Evolutionary conservation across 768 basidiomycete genomes (phyloP), one percentile per base, ranked within the genome.

Genomic region (Kwoniella europaea): DNA sequence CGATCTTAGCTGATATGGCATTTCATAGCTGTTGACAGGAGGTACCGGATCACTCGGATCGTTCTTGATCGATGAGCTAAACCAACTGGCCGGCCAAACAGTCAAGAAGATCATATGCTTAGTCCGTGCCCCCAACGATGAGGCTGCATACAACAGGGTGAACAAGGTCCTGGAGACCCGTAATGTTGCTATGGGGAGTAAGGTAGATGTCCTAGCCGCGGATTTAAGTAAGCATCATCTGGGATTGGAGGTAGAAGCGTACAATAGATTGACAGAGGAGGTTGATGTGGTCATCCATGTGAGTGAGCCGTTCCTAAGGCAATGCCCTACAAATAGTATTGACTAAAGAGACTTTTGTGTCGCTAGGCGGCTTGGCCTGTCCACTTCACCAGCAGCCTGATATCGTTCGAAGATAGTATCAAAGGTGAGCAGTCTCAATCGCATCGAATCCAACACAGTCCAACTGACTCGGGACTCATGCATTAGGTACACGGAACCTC

Each of bases 351-450:
- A 35, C 35, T 29, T 20, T 66, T 4, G 24, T 13, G 6, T 50
- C 29, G n/a, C n/a, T 43, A 82, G 80, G 76, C 77, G 9, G 82
- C 82, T 6, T 82, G 82, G 82, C 78, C 82, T 3, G 82, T 82
- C 0, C 80, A 82, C 53, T 82, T 82, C 68, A 75, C 72, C 15
- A 78, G 77, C 59, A 72, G 74, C 22, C 52, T 82, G n/a, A 68
- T 74, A 6, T 81, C 80, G 0, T 82, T 82, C 60, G 79, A 81
- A 56, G 72, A 75, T 20, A 78, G 73, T 54, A 76, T 81, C 67
- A 71, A 71, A 56, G 81, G 83, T 76, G 43, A 68, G 76, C 65
- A 22, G 42, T 35, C 29, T 20, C 20, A 15, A 20, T 29, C 16
- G 18, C 35, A 12, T 13, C 46, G 1, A 29, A 43, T 9, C n/a